Base-by-base conservation (phyloP, 2,329 filamentous ascomycete species). In the Calonectria hawksworthii region DNA sequence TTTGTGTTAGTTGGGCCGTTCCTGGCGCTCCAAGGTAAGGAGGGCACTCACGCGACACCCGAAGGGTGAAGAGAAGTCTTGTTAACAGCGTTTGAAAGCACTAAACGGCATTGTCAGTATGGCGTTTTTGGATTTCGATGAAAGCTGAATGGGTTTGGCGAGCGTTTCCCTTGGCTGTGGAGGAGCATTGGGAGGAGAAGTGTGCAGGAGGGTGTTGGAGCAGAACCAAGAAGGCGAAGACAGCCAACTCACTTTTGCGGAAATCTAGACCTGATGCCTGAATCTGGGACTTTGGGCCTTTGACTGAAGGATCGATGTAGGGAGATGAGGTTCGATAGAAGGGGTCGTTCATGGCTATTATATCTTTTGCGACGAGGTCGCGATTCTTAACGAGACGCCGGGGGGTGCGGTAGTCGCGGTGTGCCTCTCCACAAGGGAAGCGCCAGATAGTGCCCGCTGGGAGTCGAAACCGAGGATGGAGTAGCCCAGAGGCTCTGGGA, bases 61-160 rank as follows among this genome's bases (percentile, higher is more conserved):
- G 92, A 89, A 77, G 96, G 96, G 91, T 98, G 96, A 81, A 98
- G 93, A 83, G 92, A 92, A 83, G 96, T 98, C 90, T 96, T 96
- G 92, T 98, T 98, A 84, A 98, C 91, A 84, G 88, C 90, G 82
- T 86, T 89, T 83, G 85, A 82, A 85, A 90, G 86, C 90, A 92
- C 89, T 91, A 70, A 13, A 36, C 36, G 38, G 61, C 34, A 68
- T 26, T 70, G 74, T 81, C 69, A 81, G 79, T 71, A 75, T 70
- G 50, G 67, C 41, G 21, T 64, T 70, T 77, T 80, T 75, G 80
- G 72, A 68, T 72, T 61, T 74, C 75, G 71, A 75, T 30, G 44
- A 50, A 70, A 61, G 30, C 34, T 38, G 73, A 30, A 66, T 70
- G 34, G 18, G 26, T 63, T 30, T 41, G 65, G 34, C n/a, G 41